Evolutionary conservation across 768 basidiomycete genomes (phyloP).

Genomic region (Boletus insuetus): DNA sequence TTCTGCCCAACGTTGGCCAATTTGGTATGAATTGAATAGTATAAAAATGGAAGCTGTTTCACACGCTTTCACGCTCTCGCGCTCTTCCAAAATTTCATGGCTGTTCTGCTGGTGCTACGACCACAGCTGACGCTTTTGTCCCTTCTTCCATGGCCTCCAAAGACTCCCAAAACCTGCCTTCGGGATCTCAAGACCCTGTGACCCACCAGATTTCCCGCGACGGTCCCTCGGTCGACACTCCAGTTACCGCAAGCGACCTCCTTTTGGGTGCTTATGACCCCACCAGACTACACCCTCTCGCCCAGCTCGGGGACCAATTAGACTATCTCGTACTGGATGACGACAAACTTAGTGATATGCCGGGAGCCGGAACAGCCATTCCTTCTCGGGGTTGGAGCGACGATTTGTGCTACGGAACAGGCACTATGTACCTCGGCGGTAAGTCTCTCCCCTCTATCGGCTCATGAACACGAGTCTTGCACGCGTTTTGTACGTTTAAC

Average conservation of each 20-base stretch:
- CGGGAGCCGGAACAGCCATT: conserved; percentile 87
- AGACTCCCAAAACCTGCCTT: conserved; percentile 24
- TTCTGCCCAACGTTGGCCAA: conserved; percentile 16
- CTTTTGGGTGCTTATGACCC: conserved; percentile 89
- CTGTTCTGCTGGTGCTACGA: conserved; percentile 19
- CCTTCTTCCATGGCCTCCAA: conserved; percentile 28
- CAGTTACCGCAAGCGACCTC: conserved; percentile 82
- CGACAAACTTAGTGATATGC: conserved; percentile 88
- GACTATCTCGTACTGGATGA: conserved; percentile 96
- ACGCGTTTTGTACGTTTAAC: conserved; percentile 43
- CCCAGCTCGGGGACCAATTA: conserved; percentile 86
- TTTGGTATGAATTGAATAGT: conserved; percentile 1
- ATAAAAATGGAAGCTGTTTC: conserved; percentile 11
- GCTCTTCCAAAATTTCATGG: conserved; percentile 31
- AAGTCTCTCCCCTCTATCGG: conserved; percentile 61
- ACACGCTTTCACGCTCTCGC: conserved; percentile 19
- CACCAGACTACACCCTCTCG: conserved; percentile 89
- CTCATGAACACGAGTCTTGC: conserved; percentile 45
- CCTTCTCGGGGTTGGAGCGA: conserved; percentile 98
- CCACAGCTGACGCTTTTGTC: conserved; percentile 1
- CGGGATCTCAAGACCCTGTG: conserved; percentile 46
- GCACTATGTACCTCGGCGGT: conserved; percentile 98
- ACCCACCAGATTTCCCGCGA: conserved; percentile 45
- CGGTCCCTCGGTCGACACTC: conserved; percentile 44
- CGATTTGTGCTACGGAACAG: conserved; percentile 98